Base-by-base conservation (phyloP, 805 yeast genomes). In the Nematodospora valgi region DNA sequence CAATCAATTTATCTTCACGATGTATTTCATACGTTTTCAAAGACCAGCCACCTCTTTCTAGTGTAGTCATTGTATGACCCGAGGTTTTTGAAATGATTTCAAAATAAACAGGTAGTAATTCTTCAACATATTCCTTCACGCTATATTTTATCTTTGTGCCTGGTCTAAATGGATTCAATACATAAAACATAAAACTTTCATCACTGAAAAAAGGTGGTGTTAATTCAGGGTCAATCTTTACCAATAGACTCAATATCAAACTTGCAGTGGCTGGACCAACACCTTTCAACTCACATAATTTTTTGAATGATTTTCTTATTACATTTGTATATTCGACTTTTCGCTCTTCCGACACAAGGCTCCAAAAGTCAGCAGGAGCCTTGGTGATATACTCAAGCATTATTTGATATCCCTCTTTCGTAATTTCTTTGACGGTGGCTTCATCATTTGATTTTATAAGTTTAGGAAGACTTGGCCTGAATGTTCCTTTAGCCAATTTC, bases 181-280 rank as follows among this genome's bases (percentile, higher is more conserved):
- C 58, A 30, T 45, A 59, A 45, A 59, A 61, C 35, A 55, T 43
- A 39, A 61, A 71, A n/a, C 68, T 56, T 47, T 71, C 76, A 40
- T 72, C 78, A 28, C 75, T 68, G 49, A 70, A 70, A 41, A 69
- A 72, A 0, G 76, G 76, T 1, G 72, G 70, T 2, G 64, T 52
- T 17, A 55, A 42, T 1, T 21, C 15, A 2, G 26, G 33, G 19
- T 48, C 41, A 18, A 56, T 41, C 18, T 49, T 39, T 25, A 24
- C n/a, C 21, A 52, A 30, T 13, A 70, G 41, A 1, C 75, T 69
- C 26, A 67, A 41, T 0, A 72, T 46, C 35, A 72, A 53, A 27
- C 74, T 66, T 3, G 68, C 72, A 5, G 75, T 71, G 5, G 78
- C 78, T 1, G 76, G 75, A 0, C 78, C 78, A 4, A 72, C 73